These are phyloP conservation scores for Rutidosis leptorrhynchoides DNA, from an alignment of 129 eudicot species.

Conservation along the genomic window DNA sequence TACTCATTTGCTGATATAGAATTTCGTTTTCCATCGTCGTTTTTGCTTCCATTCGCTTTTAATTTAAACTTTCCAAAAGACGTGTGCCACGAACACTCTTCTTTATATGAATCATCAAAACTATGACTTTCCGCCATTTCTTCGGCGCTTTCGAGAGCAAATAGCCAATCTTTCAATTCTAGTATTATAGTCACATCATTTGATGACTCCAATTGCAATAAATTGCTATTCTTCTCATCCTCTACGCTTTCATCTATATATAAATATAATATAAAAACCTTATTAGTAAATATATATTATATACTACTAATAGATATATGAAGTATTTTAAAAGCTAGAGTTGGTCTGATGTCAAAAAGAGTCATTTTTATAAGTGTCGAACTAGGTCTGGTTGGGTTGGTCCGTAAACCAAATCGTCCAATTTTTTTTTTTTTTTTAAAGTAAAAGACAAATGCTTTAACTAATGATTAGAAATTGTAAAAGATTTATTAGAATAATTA, in stretches of 20 bases:
- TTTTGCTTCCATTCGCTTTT: slow-evolving; percentile 62
- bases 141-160: slow-evolving; percentile 76
- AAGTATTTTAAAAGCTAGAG: not conserved
- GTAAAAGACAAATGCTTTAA: not conserved
- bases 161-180: slow-evolving; percentile 77
- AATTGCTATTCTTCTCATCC: slow-evolving; percentile 38
- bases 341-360: not conserved
- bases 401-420: not conserved
- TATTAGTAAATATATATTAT: not conserved
- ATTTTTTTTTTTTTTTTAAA: no score
- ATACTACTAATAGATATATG: not conserved
- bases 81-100: slow-evolving; percentile 75
- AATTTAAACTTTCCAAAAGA: slow-evolving; percentile 56
- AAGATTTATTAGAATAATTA: not conserved
- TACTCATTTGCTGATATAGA: slow-evolving; percentile 36
- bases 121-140: slow-evolving; percentile 43
- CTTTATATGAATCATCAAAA: slow-evolving; percentile 39
- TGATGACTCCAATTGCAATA: slow-evolving; percentile 52
- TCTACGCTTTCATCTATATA: slow-evolving; percentile 46
- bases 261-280: slow-evolving; percentile 8
- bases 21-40: slow-evolving; percentile 31
- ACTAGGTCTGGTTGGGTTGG: not conserved
- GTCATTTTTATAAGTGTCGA: not conserved
- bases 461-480: not conserved
- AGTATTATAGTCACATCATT: slow-evolving; percentile 66